Percentiles rank a stretch among this genome's conserved stretches.
These are phyloP conservation scores for Fusarium napiforme DNA, from an alignment of 2,329 filamentous ascomycete genomes.

Conservation along the genomic window DNA sequence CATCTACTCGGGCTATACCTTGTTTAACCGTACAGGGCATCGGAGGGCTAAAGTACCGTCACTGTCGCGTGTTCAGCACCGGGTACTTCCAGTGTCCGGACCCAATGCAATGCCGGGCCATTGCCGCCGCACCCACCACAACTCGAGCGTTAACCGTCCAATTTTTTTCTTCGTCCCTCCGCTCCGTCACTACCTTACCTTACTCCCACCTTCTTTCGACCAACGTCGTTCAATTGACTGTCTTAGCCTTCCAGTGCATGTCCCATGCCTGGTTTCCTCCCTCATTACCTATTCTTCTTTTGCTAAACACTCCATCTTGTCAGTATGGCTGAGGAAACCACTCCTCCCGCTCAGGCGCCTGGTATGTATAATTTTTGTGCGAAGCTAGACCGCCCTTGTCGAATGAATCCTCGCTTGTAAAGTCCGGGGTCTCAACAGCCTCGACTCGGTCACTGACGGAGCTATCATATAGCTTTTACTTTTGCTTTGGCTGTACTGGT, in stretches of 20 bases:
- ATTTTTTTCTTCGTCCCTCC: conserved; percentile 46
- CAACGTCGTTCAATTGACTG: conserved; percentile 42
- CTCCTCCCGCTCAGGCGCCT: conserved; percentile 43
- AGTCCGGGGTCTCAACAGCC: conserved; percentile 20
- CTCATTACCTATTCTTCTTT: conserved; percentile 29
- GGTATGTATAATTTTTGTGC: conserved; percentile 39
- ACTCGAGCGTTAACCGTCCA: conserved; percentile 35
- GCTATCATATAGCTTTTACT: conserved; percentile 9
- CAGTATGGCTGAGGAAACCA: conserved; percentile 50
- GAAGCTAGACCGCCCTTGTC: conserved; percentile 36
- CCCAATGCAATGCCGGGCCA: conserved; percentile 41
- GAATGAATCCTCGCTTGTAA: conserved; percentile 23
- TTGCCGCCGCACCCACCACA: conserved; percentile 42
- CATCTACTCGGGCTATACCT: conserved; percentile 37
- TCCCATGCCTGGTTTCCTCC: conserved; percentile 43
- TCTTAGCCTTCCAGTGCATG: conserved; percentile 39
- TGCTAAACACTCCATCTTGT: conserved; percentile 31
- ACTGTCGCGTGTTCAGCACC: conserved; percentile 26
- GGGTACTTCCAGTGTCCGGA: conserved; percentile 26
- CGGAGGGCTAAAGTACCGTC: conserved; percentile 20
- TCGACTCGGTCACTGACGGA: conserved; percentile 12
- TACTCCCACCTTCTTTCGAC: conserved; percentile 35
- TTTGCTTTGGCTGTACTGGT: neutral
- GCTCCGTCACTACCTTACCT: conserved; percentile 34
- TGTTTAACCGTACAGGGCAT: neutral